Evolutionary conservation across 1,284 basidiomycete genomes (phyloP), one percentile per base, ranked within the genome.

Genomic region (Porogramme epimiltina): DNA sequence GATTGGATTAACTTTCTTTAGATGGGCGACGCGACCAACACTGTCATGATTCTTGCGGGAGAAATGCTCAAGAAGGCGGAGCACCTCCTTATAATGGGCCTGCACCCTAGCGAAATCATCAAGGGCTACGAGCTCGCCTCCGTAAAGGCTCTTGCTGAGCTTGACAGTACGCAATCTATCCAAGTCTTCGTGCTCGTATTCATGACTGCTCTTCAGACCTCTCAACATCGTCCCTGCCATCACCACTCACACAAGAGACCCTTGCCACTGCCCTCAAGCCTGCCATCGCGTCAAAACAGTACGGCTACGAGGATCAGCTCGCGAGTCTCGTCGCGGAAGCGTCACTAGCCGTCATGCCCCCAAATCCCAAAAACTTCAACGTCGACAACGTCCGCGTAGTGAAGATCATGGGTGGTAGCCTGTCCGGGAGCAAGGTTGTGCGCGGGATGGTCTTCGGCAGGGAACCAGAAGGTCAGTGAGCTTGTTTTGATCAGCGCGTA

Each of bases 321-420:
- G 82, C 95, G 1, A 73, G 80, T 2, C 82, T 99, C 4, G 94
- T 98, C 3, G 92, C 96, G 15, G 95, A 99, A 66, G 97, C 97
- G 0, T 90, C 94, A 1, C 73, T 95, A 42, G 81, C 86, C 9
- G 88, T 97, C 59, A 95, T 97, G 93, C 94, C 94, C 16, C 75
- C 81, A 19, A 93, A 95, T 64, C 85, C 88, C 4, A 88, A 88
- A 66, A 87, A 91, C 70, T 98, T 98, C 81, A 97, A 96, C 70
- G 95, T 99, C 28, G 97, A 99, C 73, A 97, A 96, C 59, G 93
- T 99, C 1, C 87, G 96, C 19, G 95, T 99, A 18, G 97, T 99
- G 66, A 99, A 99, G 76, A 98, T 99, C 61, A 90, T 99, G 85
- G 97, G 97, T 55, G 93, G 96, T 42, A 91, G 82, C 62, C 74